Evolutionary conservation across 1,139 yeast species (phyloP).

Genomic region (Saccharomyces hybrid): DNA sequence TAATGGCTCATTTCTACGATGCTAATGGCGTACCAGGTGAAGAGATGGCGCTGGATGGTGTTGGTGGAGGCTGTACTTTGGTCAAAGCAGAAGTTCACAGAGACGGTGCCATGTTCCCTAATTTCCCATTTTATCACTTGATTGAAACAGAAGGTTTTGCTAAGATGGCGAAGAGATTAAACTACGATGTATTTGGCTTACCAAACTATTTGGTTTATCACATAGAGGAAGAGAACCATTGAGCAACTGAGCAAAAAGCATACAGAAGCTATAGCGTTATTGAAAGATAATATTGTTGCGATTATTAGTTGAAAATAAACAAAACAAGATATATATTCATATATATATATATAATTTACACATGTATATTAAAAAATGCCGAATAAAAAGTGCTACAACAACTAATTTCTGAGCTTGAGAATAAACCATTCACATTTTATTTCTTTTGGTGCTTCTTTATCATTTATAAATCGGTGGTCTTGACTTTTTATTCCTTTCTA

Average conservation of each 20-base stretch:
- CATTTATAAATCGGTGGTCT: constrained; percentile 50
- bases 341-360: neutral
- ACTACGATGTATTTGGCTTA: constrained; percentile 83
- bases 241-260: neutral
- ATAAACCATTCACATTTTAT: neutral
- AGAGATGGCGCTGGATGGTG: constrained; percentile 86
- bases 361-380: neutral
- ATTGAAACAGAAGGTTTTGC: constrained; percentile 98
- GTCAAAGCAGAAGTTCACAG: constrained; percentile 97
- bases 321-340: neutral
- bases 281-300: neutral
- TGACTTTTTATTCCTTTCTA: constrained; percentile 65
- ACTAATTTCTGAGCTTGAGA: neutral
- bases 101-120: constrained; percentile 99
- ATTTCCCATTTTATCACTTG: constrained; percentile 92
- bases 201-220: constrained; percentile 93
- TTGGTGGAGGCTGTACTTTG: constrained; percentile 91
- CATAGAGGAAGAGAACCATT: constrained; percentile 47
- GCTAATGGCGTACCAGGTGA: constrained; percentile 50
- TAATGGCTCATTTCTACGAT: constrained; percentile 85
- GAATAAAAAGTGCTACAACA: neutral
- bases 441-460: neutral
- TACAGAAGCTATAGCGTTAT: neutral
- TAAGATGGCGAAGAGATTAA: constrained; percentile 91
- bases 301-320: neutral